Conservation (phyloP, 2,329 filamentous ascomycete species). For the Colletotrichum salicis region DNA sequence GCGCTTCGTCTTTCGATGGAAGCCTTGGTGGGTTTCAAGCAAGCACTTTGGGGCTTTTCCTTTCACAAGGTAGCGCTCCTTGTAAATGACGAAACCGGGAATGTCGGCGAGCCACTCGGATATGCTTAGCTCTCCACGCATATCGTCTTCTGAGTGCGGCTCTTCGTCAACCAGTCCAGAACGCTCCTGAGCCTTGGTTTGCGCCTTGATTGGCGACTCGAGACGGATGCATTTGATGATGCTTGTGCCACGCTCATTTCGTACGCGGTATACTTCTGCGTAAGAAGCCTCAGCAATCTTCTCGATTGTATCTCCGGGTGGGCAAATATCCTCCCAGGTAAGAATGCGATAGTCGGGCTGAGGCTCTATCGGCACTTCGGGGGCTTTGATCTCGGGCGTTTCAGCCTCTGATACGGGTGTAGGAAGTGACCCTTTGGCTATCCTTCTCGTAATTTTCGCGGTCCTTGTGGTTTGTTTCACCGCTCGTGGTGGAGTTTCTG, state of each 20-base stretch:
- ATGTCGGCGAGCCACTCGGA: constrained; percentile 73
- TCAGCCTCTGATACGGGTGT: neutral
- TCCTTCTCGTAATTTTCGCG: neutral
- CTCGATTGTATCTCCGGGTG: constrained; percentile 61
- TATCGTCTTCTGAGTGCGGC: constrained; percentile 63
- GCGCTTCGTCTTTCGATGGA: constrained; percentile 64
- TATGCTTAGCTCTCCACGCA: constrained; percentile 69
- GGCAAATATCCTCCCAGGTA: constrained; percentile 68
- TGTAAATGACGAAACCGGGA: constrained; percentile 73
- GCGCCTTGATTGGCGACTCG: constrained; percentile 65
- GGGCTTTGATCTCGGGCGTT: neutral
- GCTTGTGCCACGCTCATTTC: constrained; percentile 67
- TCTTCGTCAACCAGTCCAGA: constrained; percentile 68
- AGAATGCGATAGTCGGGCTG: constrained; percentile 53
- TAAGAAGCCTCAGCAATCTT: constrained; percentile 76
- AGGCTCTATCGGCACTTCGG: neutral
- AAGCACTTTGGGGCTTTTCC: constrained; percentile 65
- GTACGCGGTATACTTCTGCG: constrained; percentile 73
- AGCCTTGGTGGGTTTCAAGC: constrained; percentile 69
- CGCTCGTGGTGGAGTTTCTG: neutral
- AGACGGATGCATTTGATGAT: constrained; percentile 74
- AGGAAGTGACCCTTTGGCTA: neutral
- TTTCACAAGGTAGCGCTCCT: constrained; percentile 69
- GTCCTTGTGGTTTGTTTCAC: constrained; percentile 7
- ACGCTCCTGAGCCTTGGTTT: constrained; percentile 66